phyloP scores from a whole-genome alignment of 257 asterid species.

The Jasminum sambac region DNA sequence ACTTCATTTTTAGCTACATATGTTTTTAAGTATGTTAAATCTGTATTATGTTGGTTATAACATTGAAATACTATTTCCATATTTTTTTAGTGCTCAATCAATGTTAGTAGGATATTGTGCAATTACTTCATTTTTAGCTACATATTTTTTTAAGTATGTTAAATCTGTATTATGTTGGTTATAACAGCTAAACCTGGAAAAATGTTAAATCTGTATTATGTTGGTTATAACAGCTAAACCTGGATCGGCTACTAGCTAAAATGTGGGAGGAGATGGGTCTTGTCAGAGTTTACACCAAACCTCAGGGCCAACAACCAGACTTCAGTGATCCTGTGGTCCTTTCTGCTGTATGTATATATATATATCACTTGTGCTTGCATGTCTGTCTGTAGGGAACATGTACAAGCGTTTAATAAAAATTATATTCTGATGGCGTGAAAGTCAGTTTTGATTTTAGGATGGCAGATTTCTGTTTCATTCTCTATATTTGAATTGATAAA shows the following conservation, averaged over 20 bases:
- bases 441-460: constrained; percentile 1
- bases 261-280: constrained; percentile 97
- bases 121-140: constrained; percentile 7
- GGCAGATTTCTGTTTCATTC: constrained; percentile 2
- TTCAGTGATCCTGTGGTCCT: constrained; percentile 95
- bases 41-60: no score
- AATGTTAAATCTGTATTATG: no score
- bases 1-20: constrained; percentile 5
- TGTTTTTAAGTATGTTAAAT: constrained; percentile 19
- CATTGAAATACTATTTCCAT: background rate
- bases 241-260: constrained; percentile 75
- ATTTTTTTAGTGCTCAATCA: background rate
- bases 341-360: constrained; percentile 64
- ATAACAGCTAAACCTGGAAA: no score
- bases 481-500: background rate
- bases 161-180: no score
- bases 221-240: constrained; percentile 64
- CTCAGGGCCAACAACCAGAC: constrained; percentile 99
- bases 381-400: background rate
- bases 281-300: constrained; percentile 90
- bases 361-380: background rate
- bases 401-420: constrained; percentile 9
- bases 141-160: constrained; percentile 11
- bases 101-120: constrained; percentile 2
- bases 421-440: constrained; percentile 1